These are phyloP conservation scores for Penicillium simplicissimum DNA, from an alignment of 495 filamentous ascomycete genomes.

Conservation along the genomic window DNA sequence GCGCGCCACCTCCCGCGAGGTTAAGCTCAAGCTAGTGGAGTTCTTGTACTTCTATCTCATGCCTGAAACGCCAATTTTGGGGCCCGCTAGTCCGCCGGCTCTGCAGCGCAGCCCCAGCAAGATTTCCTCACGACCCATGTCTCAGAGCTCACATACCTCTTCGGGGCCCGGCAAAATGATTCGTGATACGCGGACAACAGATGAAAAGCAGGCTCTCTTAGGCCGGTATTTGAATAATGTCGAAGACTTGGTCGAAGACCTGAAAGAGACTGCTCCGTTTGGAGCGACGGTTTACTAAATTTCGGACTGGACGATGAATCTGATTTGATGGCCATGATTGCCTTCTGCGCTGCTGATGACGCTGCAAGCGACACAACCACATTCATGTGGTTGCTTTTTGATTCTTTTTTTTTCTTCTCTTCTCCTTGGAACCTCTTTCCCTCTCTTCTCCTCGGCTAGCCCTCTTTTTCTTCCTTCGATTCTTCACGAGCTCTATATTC, in stretches of 20 bases:
- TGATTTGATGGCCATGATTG: constrained; percentile 17
- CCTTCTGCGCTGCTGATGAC: constrained; percentile 17
- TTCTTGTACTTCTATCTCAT: constrained; percentile 98
- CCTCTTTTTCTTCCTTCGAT: constrained; percentile 17
- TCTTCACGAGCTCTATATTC: constrained; percentile 28
- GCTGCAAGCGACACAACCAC: constrained; percentile 15
- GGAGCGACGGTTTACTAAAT: constrained; percentile 47
- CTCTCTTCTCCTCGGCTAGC: constrained; percentile 10
- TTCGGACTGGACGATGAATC: constrained; percentile 1
- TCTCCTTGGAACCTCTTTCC: constrained; percentile 18
- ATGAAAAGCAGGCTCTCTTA: constrained; percentile 84
- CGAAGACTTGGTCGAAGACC: constrained; percentile 85
- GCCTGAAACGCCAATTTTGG: constrained; percentile 71
- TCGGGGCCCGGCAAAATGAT: constrained; percentile 34
- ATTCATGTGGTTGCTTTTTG: constrained; percentile 25
- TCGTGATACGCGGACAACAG: constrained; percentile 65
- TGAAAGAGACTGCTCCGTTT: constrained; percentile 70
- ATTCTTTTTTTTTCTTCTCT: constrained; percentile 25
- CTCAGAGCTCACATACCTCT: constrained; percentile 42
- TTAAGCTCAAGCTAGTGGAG: constrained; percentile 90
- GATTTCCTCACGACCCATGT: constrained; percentile 44
- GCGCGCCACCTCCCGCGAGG: constrained; percentile 75
- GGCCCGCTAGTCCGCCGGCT: constrained; percentile 39
- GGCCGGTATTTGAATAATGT: constrained; percentile 85
- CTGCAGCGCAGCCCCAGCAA: constrained; percentile 74